A percentile compares a stretch with the other conserved stretches of the same genome.
phyloP scores from a whole-genome alignment of 805 yeast species.

The Zygosaccharomyces kombuchaensis region DNA sequence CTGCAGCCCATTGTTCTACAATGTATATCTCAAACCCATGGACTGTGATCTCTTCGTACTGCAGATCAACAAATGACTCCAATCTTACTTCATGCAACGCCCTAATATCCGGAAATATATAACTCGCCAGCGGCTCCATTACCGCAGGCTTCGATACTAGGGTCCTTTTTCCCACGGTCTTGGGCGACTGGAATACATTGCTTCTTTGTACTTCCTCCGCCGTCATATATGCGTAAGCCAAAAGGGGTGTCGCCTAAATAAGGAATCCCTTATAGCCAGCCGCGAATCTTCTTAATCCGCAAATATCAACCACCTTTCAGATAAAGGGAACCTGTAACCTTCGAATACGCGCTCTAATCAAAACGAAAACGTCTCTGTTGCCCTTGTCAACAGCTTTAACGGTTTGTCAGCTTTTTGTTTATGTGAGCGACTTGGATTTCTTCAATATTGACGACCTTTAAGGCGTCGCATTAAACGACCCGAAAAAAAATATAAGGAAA shows the following conservation, averaged over 20 bases:
- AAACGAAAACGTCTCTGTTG: not conserved
- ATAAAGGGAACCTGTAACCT: not conserved
- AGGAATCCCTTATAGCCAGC: not conserved
- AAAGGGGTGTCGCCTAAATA: not conserved
- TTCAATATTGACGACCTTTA: not conserved
- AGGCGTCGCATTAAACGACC: constrained; percentile 4
- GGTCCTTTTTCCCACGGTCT: constrained; percentile 2
- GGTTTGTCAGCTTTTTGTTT: not conserved
- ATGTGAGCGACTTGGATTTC: not conserved
- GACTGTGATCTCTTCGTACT: constrained; percentile 45
- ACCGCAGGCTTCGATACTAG: constrained; percentile 7
- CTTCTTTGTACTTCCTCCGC: not conserved
- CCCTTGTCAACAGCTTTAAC: not conserved
- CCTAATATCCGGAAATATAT: constrained; percentile 52
- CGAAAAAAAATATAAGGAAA: not conserved
- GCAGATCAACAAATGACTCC: constrained; percentile 38
- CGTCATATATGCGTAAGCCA: not conserved
- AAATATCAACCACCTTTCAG: not conserved
- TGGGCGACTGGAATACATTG: constrained; percentile 5
- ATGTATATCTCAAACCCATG: constrained; percentile 84
- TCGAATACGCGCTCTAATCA: too few species aligned
- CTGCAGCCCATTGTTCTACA: constrained; percentile 92
- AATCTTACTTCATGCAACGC: constrained; percentile 47
- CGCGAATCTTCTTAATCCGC: not conserved
- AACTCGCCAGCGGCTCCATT: constrained; percentile 23